These are phyloP conservation scores for Aspergillus sp. DNA, from an alignment of 2,329 filamentous ascomycete species.

Conservation along the genomic window DNA sequence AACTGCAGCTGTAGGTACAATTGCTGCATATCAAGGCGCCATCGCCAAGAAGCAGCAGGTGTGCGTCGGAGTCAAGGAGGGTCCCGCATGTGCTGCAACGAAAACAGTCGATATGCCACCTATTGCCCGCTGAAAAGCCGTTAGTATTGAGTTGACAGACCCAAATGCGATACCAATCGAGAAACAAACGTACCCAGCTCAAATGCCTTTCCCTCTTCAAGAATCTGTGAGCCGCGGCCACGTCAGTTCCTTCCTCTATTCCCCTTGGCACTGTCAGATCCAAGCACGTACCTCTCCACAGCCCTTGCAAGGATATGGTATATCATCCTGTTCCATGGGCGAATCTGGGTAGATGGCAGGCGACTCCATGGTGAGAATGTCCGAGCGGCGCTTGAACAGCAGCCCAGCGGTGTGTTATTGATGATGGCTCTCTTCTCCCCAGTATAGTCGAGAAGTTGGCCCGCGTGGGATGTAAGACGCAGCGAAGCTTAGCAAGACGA, in stretches of 20 bases:
- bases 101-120: slow-evolving; percentile 99
- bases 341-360: slow-evolving; percentile 50
- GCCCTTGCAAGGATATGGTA: slow-evolving; percentile 79
- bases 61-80: slow-evolving; percentile 94
- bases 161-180: slow-evolving; percentile 2
- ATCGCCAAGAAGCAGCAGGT: slow-evolving; percentile 92
- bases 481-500: neutral
- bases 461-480: neutral
- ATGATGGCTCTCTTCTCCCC: neutral
- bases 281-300: slow-evolving; percentile 68
- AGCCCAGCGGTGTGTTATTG: neutral
- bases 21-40: slow-evolving; percentile 98
- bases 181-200: slow-evolving; percentile 66
- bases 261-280: neutral
- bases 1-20: slow-evolving; percentile 97
- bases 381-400: neutral
- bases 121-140: slow-evolving; percentile 67
- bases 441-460: neutral
- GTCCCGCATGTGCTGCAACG: slow-evolving; percentile 93
- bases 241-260: slow-evolving; percentile 6
- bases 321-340: slow-evolving; percentile 70
- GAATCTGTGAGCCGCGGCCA: slow-evolving; percentile 54
- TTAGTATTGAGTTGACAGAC: slow-evolving; percentile 17
- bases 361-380: slow-evolving; percentile 43
- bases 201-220: slow-evolving; percentile 97